Percentiles rank a stretch among this genome's conserved stretches.
Evolutionary conservation across 1,139 yeast species (phyloP).

Genomic region (Hyphopichia khmerensis): DNA sequence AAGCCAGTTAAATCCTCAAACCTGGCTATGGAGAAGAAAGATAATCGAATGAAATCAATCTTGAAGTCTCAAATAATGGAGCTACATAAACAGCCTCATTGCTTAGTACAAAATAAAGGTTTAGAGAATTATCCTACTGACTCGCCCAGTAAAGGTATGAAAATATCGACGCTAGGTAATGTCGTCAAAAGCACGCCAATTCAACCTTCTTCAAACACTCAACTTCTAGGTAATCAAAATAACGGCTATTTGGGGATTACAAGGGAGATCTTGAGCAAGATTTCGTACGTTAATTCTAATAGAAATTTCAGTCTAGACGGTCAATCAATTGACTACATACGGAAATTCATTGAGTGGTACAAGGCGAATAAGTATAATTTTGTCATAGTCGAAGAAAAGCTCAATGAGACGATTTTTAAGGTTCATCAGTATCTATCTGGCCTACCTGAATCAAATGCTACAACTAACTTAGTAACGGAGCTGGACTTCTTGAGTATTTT

Average conservation of each 20-base stretch:
- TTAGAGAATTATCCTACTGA: neutral
- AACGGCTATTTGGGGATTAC: neutral
- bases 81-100: neutral
- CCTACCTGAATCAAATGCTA: neutral
- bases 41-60: neutral
- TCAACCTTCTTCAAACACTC: neutral
- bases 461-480: too few relatives aligned
- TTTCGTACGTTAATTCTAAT: neutral
- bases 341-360: constrained; percentile 19
- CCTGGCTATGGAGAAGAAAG: too few relatives aligned
- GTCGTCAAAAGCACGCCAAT: neutral
- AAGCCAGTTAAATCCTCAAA: too few relatives aligned
- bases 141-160: neutral
- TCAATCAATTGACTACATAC: neutral
- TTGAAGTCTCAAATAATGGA: neutral
- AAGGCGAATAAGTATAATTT: constrained; percentile 19
- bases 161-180: neutral
- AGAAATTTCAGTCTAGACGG: neutral
- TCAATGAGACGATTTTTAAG: neutral
- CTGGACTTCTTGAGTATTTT: neutral
- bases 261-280: neutral
- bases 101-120: too few relatives aligned
- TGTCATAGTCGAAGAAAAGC: neutral
- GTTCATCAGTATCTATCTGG: neutral
- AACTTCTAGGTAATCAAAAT: neutral